These are phyloP conservation scores for Senna tora DNA, from an alignment of 306 rosid genomes.

Conservation along the genomic window DNA sequence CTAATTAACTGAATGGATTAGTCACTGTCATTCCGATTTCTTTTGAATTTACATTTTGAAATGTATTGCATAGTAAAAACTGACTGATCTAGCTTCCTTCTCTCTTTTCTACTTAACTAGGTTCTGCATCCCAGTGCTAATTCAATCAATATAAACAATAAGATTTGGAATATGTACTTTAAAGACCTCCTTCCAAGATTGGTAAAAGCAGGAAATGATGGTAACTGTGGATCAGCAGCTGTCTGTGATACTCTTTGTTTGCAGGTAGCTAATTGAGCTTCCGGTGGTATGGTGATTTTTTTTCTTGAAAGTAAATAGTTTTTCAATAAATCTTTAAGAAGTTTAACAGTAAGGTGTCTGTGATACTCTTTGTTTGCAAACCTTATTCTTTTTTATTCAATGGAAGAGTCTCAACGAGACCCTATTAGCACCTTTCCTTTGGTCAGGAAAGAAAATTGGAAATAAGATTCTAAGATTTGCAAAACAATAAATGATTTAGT, in stretches of 20 bases:
- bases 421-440: neutral
- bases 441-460: neutral
- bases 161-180: constrained; percentile 57
- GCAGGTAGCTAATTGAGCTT: constrained; percentile 50
- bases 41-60: constrained; percentile 21
- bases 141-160: constrained; percentile 57
- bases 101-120: constrained; percentile 40
- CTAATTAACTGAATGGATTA: neutral
- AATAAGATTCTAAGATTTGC: neutral
- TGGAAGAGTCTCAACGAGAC: too few relatives aligned
- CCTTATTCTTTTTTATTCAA: neutral
- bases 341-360: neutral
- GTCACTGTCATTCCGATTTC: neutral
- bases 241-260: constrained; percentile 65
- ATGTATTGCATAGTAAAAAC: constrained; percentile 10
- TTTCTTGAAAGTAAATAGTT: neutral
- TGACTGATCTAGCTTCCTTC: constrained; percentile 25
- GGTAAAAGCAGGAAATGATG: constrained; percentile 54
- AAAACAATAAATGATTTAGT: too few relatives aligned
- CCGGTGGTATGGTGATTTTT: neutral
- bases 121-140: constrained; percentile 58
- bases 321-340: constrained; percentile 12
- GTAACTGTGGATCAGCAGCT: constrained; percentile 58
- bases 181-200: constrained; percentile 61
- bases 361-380: neutral